Evolutionary conservation across 495 filamentous ascomycete genomes (phyloP).

Genomic region (Penicillium canariense): DNA sequence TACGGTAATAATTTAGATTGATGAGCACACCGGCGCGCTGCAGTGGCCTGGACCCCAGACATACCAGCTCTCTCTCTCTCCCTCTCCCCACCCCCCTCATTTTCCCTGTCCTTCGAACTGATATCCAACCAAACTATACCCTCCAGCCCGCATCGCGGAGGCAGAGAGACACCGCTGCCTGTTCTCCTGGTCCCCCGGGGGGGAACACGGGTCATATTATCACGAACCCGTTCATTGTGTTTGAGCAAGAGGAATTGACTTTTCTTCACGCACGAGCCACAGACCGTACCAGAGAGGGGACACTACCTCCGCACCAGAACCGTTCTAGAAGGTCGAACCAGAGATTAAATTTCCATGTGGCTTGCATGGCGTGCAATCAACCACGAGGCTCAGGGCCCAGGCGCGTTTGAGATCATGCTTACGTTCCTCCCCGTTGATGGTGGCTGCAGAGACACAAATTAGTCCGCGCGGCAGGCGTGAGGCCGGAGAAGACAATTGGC

Average conservation of each 20-base stretch:
- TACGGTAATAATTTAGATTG: neutral
- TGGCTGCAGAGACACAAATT: constrained; percentile 13
- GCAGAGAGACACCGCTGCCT: neutral
- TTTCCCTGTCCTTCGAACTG: neutral
- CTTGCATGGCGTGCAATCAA: constrained; percentile 12
- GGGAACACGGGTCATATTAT: constrained; percentile 6
- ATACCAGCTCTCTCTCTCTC: neutral
- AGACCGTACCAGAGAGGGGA: neutral
- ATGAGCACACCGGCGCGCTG: constrained; percentile 5
- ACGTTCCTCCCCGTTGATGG: constrained; percentile 1
- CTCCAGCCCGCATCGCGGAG: no score
- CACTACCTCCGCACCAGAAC: constrained; percentile 14
- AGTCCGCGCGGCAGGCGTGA: constrained; percentile 9
- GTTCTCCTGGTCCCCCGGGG: neutral
- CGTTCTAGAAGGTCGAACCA: constrained; percentile 21
- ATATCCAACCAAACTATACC: neutral
- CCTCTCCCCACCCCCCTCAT: no score
- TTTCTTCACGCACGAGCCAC: constrained; percentile 5
- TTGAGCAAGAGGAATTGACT: neutral
- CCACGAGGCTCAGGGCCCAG: constrained; percentile 7
- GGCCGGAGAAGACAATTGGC: neutral
- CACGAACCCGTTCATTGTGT: neutral
- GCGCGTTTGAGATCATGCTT: constrained; percentile 3
- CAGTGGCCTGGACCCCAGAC: neutral
- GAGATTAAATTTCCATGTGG: constrained; percentile 14